Percentiles rank a stretch among this genome's conserved stretches.
These are phyloP conservation scores for Pseudotsuga menziesii DNA, from an alignment of 75 land plant genomes.

Conservation along the genomic window DNA sequence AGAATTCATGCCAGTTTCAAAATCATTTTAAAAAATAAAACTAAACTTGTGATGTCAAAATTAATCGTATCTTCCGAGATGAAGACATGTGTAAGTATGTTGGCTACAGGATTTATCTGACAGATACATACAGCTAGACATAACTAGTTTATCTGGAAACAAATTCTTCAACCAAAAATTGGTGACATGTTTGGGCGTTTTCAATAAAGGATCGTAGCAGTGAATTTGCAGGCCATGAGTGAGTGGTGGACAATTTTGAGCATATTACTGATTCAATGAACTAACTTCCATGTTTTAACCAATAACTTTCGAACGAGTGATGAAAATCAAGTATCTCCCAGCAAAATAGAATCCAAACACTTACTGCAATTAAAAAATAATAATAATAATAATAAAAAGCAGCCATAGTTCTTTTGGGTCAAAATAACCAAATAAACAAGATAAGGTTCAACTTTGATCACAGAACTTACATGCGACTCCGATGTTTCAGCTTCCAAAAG, in stretches of 20 bases:
- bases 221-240: too few relatives aligned
- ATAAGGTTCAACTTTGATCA: neutral
- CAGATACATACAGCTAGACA: too few relatives aligned
- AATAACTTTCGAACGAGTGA: neutral
- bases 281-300: neutral
- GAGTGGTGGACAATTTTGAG: too few relatives aligned
- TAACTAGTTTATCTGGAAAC: too few relatives aligned
- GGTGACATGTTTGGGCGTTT: too few relatives aligned
- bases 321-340: neutral
- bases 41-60: neutral
- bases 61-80: neutral
- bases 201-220: too few relatives aligned
- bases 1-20: neutral
- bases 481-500: slow-evolving; percentile 65
- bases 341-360: neutral
- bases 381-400: too few relatives aligned
- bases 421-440: slow-evolving; percentile 6
- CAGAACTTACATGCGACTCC: slow-evolving; percentile 44
- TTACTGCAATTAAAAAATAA: neutral
- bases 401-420: neutral
- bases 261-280: too few relatives aligned
- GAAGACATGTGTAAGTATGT: neutral
- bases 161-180: too few relatives aligned
- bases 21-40: neutral
- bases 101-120: too few relatives aligned